Base-by-base conservation (phyloP, 495 filamentous ascomycete genomes). In the Paragyromitra xinjiangensis region DNA sequence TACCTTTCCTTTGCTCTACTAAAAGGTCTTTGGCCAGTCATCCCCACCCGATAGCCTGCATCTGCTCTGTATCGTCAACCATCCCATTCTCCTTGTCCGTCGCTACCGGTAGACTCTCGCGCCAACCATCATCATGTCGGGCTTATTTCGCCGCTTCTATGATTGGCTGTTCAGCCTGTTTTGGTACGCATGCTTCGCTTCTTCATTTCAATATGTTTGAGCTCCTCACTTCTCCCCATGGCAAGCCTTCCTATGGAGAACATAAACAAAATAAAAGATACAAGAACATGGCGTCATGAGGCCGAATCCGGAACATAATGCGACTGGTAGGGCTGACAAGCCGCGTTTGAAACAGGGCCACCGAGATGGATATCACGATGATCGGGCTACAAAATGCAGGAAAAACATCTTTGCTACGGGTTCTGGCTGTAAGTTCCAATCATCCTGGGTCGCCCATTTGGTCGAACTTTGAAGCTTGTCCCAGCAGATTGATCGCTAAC, bases 341-440 rank as follows among this genome's bases (percentile, higher is more conserved):
- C 53, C 63, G 58, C 34, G 51, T 77, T 77, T 73, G 61, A 77
- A 77, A 77, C 44, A 99, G 95, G 95, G 93, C 94, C 73, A 97
- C 93, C 50, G 95, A 99, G 88, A 97, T 99, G 93, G 95, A 99
- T 84, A 93, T 99, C 84, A 99, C 95, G 75, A 97, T 99, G 93
- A 96, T 99, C 86, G 95, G 95, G 29, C 86, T 99, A 83, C 95
- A 99, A 84, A 99, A 99, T 86, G 95, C 95, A 65, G 95, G 95
- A 75, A 99, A 99, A 85, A 98, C 95, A 61, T 98, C 95, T 44
- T 85, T 99, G 83, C 87, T 98, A 83, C 89, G 95, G 67, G 95
- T 99, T 72, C 86, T 99, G 73, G 94, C 95, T 86, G 95, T 99
- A 90, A 87, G 92, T 87, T 78, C 73, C 71, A 64, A 19, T 56